Conservation (phyloP, 2,329 filamentous ascomycete species). For the Diaporthe amygdali region DNA sequence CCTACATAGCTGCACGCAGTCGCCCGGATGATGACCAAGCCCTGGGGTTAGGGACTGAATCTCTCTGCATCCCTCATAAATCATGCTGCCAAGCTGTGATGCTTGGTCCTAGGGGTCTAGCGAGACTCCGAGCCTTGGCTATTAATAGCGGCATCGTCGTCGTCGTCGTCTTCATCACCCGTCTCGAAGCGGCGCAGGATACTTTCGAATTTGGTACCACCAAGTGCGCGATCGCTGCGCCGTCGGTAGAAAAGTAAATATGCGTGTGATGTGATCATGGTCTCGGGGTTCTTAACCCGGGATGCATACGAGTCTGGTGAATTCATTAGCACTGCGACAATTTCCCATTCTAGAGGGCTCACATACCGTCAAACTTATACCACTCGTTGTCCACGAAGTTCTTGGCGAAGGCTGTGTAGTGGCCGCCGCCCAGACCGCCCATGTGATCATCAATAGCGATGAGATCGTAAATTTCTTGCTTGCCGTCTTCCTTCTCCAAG, state of each 20-base stretch:
- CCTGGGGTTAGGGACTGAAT: neutral
- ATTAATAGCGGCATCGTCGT: slow-evolving; percentile 20
- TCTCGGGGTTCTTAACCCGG: slow-evolving; percentile 61
- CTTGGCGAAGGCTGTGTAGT: slow-evolving; percentile 94
- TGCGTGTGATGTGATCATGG: slow-evolving; percentile 75
- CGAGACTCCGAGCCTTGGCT: slow-evolving; percentile 24
- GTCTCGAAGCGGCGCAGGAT: slow-evolving; percentile 54
- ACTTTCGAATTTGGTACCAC: slow-evolving; percentile 75
- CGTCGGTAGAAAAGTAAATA: slow-evolving; percentile 97
- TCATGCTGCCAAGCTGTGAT: slow-evolving; percentile 6
- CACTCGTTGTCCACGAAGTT: slow-evolving; percentile 89
- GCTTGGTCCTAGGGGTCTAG: slow-evolving; percentile 11
- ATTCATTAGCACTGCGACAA: neutral
- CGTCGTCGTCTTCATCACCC: slow-evolving; percentile 14
- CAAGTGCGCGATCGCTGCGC: slow-evolving; percentile 76
- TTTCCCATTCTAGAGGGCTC: neutral
- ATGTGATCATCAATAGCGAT: slow-evolving; percentile 97
- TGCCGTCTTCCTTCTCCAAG: slow-evolving; percentile 79
- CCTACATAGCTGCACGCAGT: neutral
- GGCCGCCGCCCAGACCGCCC: slow-evolving; percentile 89
- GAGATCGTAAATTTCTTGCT: slow-evolving; percentile 86
- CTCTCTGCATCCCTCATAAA: neutral
- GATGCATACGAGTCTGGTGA: slow-evolving; percentile 76
- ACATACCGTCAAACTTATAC: slow-evolving; percentile 96
- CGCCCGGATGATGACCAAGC: neutral